These are phyloP conservation scores for Cucumis sativus DNA, from an alignment of 306 rosid genomes.

Conservation along the genomic window Cucumber_9930_V3 NC_026661.2:21810001-21810500, in stretches of 20 bases:
- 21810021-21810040: too few species aligned
- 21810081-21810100: too few species aligned
- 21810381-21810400: neutral
- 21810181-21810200: neutral
- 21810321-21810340: neutral
- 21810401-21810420: neutral
- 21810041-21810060: too few species aligned
- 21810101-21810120: too few species aligned
- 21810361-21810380: constrained; percentile 2
- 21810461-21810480: neutral
- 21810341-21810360: neutral
- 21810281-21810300: neutral
- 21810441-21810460: constrained; percentile 2
- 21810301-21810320: neutral
- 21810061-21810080: too few species aligned
- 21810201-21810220: neutral
- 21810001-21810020: too few species aligned
- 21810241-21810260: neutral
- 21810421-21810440: neutral
- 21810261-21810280: too few species aligned
- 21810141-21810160: neutral
- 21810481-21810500: neutral
- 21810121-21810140: too few species aligned
- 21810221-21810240: too few species aligned
- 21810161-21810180: too few species aligned